phyloP scores from a whole-genome alignment of 805 yeast genomes.

The Myxozyma mucilagina region DNA sequence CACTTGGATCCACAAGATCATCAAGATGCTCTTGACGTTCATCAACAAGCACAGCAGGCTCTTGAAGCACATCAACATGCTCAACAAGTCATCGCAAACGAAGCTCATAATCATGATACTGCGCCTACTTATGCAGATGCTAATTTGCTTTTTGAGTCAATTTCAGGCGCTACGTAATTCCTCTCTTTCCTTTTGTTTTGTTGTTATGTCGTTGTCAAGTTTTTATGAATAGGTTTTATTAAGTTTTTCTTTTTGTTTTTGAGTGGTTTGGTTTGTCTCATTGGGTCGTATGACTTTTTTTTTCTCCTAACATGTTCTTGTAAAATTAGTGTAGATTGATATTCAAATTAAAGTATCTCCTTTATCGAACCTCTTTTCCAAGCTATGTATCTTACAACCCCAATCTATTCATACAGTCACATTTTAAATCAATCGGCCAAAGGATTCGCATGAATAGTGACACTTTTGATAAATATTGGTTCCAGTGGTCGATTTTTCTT shows the following conservation, averaged over 20 bases:
- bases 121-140: background rate
- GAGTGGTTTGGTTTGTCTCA: background rate
- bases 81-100: background rate
- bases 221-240: background rate
- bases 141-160: conserved; percentile 4
- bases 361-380: background rate
- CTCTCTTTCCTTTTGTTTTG: background rate
- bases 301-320: no score
- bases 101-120: background rate
- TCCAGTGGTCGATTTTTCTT: conserved; percentile 44
- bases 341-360: no score
- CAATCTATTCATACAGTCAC: background rate
- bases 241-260: background rate
- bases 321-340: no score
- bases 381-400: background rate
- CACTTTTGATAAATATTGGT: conserved; percentile 38
- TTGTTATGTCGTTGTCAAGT: background rate
- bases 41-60: no score
- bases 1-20: no score
- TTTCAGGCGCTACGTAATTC: background rate
- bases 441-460: conserved; percentile 49
- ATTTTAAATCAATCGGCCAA: conserved; percentile 38
- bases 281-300: no score
- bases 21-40: no score
- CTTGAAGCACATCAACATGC: background rate